Conservation (phyloP, 2,329 filamentous ascomycete species). For the Aureobasidium lini region DNA sequence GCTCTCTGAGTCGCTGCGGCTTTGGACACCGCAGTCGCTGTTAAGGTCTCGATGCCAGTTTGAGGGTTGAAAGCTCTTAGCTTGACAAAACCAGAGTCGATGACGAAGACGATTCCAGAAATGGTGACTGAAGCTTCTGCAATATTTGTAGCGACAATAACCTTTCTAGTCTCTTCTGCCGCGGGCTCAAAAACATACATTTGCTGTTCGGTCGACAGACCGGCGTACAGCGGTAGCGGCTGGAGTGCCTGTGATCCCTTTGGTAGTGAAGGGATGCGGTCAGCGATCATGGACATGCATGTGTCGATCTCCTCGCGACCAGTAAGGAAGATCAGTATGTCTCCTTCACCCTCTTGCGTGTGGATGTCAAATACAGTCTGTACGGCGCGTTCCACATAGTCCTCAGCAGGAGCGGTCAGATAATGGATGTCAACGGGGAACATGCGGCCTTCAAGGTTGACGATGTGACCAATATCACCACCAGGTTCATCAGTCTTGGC, state of each 20-base stretch:
- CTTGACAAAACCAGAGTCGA: conserved; percentile 89
- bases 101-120: conserved; percentile 80
- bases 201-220: conserved; percentile 81
- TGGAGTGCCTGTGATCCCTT: conserved; percentile 54
- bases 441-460: conserved; percentile 79
- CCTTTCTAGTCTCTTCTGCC: conserved; percentile 75
- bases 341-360: conserved; percentile 67
- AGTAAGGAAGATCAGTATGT: conserved; percentile 85
- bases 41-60: conserved; percentile 82
- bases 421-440: conserved; percentile 86
- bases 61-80: conserved; percentile 74
- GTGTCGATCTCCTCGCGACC: conserved; percentile 88
- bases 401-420: conserved; percentile 66
- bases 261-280: conserved; percentile 58
- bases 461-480: conserved; percentile 51
- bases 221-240: conserved; percentile 78
- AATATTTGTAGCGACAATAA: conserved; percentile 91
- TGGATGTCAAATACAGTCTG: conserved; percentile 85
- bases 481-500: conserved; percentile 1
- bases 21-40: conserved; percentile 74
- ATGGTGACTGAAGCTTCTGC: conserved; percentile 95
- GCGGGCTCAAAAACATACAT: conserved; percentile 89
- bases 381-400: conserved; percentile 79
- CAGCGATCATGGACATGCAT: conserved; percentile 69
- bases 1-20: conserved; percentile 88